Percentiles rank a stretch among this genome's conserved stretches.
phyloP scores from a whole-genome alignment of 2,329 filamentous ascomycete genomes.

The Dothiorella sarmentorum region DNA sequence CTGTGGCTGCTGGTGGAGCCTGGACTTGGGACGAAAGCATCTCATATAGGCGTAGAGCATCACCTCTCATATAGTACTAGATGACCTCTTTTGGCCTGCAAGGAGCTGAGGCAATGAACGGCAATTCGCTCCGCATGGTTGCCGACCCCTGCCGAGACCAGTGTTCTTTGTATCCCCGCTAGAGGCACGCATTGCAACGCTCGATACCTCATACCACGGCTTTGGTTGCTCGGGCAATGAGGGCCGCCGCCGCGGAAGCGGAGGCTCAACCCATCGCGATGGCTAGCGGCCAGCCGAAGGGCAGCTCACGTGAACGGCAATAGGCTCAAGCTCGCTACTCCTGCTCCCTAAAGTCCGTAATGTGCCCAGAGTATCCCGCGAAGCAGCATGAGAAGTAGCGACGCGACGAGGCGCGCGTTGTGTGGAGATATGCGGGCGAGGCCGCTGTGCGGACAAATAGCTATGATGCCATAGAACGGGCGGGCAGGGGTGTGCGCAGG shows the following conservation, averaged over 20 bases:
- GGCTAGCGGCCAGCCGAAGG: not conserved
- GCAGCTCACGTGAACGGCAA: constrained; percentile 1
- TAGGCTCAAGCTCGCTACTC: not conserved
- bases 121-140: not conserved
- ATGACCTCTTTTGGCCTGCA: not conserved
- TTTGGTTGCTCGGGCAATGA: not conserved
- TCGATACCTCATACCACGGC: not conserved
- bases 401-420: not conserved
- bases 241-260: not conserved
- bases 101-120: not conserved
- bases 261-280: not conserved
- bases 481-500: not conserved
- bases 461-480: constrained; percentile 3
- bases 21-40: not conserved
- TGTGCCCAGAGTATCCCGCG: not conserved
- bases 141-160: constrained; percentile 5
- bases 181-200: not conserved
- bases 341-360: not conserved
- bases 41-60: not conserved
- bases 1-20: too few species aligned
- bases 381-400: not conserved
- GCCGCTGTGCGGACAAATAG: not conserved
- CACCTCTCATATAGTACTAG: not conserved
- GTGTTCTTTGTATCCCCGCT: not conserved
- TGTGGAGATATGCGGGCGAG: constrained; percentile 1